Base-by-base conservation (phyloP, 331 rosid genomes). In the Dryas integrifolia region DNA sequence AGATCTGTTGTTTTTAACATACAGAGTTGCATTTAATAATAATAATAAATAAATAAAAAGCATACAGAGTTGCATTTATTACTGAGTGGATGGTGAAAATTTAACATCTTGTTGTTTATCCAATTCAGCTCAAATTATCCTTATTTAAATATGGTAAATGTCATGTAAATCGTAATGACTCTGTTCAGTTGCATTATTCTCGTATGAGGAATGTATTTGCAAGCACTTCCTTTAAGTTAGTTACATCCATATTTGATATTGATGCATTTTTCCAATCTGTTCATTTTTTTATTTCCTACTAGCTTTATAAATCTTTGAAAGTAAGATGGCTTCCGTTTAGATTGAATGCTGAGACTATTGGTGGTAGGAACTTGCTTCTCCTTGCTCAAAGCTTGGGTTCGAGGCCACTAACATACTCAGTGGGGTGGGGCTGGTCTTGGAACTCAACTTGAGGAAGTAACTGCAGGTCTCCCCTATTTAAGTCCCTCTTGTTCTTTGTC, bases 11-110 rank as follows among this genome's bases (percentile, higher is more conserved):
- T 79, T 72, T 68, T 69, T 63, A 45, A 65, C 67, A 30, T 30
- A 30, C 35, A 63, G 47, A 75, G 47, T 67, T 78, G 55, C 78
- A 72, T 77, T 39, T 67, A 56, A 30, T 30, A 30, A 30, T 30
- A 30, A 30, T 30, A 30, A 30, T 30, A 30, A 30, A 30, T 30
- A 30, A 30, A 21, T 0, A 21, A 1, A 30, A 30, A 30, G 35
- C 35, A 30, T 30, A 30, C 35, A 63, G 47, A 75, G 47, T 64
- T 76, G 55, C 78, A 72, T 77, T 39, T 67, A 56, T 16, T 58
- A 61, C 47, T 49, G 70, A 69, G 24, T 26, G 21, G 58, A 11
- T 16, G 38, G 60, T 70, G 67, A 83, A 70, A 53, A 13, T 60
- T 68, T 14, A 13, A 2, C 41, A 47, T 64, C 49, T 69, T 69